Evolutionary conservation across 371 early-diverging fungal species (phyloP).

Genomic region (Rhizomucor miehei): DNA sequence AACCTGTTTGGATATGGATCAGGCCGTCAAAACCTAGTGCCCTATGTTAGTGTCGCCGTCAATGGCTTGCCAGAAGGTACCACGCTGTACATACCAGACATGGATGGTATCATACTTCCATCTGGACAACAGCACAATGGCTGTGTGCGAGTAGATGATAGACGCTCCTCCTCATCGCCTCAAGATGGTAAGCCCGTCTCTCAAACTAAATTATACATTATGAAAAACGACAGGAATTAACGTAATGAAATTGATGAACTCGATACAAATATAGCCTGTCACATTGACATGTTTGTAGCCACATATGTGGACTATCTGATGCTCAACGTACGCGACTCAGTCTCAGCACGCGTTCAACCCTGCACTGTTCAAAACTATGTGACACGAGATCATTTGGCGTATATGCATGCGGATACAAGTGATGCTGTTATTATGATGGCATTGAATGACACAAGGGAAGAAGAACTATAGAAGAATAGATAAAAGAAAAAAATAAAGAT

Average conservation of each 20-base stretch:
- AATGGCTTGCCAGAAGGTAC: conserved; percentile 11
- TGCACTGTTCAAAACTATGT: conserved; percentile 29
- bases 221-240: no score
- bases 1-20: conserved; percentile 36
- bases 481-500: not conserved
- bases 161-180: not conserved
- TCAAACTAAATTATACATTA: no score
- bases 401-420: conserved; percentile 12
- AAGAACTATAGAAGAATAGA: no score
- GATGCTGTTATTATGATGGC: not conserved
- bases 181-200: no score
- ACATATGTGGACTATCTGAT: conserved; percentile 27
- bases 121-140: conserved; percentile 31
- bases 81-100: conserved; percentile 5
- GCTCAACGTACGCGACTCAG: conserved; percentile 13
- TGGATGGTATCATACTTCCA: conserved; percentile 25
- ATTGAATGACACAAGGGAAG: conserved; percentile 2
- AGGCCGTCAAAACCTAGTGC: conserved; percentile 24
- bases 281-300: conserved; percentile 38
- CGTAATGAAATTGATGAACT: no score
- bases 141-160: conserved; percentile 43
- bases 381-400: conserved; percentile 16
- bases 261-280: conserved; percentile 20
- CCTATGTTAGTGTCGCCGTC: conserved; percentile 33
- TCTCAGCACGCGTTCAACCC: conserved; percentile 2